Evolutionary conservation across 1,284 basidiomycete genomes (phyloP).

Genomic region (Golubevia sp.): DNA sequence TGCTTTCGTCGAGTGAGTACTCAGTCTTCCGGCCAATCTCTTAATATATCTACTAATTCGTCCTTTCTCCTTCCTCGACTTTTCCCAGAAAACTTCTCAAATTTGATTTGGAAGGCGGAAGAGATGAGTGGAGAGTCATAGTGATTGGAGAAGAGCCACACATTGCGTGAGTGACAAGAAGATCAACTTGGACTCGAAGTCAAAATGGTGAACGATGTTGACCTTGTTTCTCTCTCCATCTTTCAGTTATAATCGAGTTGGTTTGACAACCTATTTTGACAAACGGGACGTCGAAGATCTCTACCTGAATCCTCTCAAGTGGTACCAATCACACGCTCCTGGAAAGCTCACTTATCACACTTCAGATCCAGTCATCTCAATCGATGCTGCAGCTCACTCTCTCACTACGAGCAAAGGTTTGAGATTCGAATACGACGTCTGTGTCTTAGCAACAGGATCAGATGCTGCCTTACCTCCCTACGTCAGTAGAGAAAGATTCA

Average conservation of each 20-base stretch:
- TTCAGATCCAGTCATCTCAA: constrained; percentile 63
- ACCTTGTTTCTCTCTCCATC: constrained; percentile 1
- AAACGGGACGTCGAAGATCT: constrained; percentile 71
- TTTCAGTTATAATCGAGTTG: constrained; percentile 66
- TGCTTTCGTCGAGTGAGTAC: constrained; percentile 62
- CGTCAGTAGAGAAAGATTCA: constrained; percentile 64
- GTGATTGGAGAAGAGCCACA: constrained; percentile 70
- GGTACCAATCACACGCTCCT: constrained; percentile 67
- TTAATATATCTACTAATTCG: constrained; percentile 11
- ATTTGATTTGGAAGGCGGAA: constrained; percentile 29
- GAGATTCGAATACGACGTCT: constrained; percentile 68
- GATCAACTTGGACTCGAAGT: neutral
- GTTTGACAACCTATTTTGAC: constrained; percentile 71
- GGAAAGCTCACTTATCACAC: constrained; percentile 52
- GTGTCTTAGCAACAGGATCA: constrained; percentile 72
- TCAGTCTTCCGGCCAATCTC: constrained; percentile 13
- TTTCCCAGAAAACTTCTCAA: constrained; percentile 33
- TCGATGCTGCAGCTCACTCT: constrained; percentile 65
- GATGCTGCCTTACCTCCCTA: constrained; percentile 73
- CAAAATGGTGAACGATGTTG: constrained; percentile 21
- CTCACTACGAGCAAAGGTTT: constrained; percentile 67
- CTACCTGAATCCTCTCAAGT: constrained; percentile 70
- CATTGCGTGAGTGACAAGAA: constrained; percentile 68
- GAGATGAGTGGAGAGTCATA: constrained; percentile 34
- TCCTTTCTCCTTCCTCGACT: neutral